Percentiles rank a stretch among this genome's conserved stretches.
These are phyloP conservation scores for Melampsora larici-populina DNA, from an alignment of 1,284 basidiomycete species.

Conservation along the genomic window DNA sequence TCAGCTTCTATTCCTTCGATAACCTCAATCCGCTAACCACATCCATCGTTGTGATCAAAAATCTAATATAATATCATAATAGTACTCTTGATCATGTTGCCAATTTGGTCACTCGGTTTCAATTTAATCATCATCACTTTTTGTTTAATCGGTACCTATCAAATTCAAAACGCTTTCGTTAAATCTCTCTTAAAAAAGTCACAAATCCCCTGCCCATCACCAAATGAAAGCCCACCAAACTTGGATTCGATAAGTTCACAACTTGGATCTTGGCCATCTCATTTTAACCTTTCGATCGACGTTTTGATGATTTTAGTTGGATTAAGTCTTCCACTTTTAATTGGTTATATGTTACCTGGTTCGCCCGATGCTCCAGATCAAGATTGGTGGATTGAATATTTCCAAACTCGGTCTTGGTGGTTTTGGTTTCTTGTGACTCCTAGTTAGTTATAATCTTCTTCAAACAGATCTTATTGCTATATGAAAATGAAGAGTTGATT, in stretches of 20 bases:
- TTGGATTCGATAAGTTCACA: not conserved
- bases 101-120: constrained; percentile 33
- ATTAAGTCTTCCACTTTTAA: constrained; percentile 2
- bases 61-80: not conserved
- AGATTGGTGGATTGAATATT: constrained; percentile 33
- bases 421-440: constrained; percentile 34
- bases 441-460: constrained; percentile 9
- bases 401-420: constrained; percentile 28
- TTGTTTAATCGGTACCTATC: constrained; percentile 5
- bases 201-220: not conserved
- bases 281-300: constrained; percentile 8
- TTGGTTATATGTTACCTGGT: constrained; percentile 31
- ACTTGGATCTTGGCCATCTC: not conserved
- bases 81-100: constrained; percentile 27
- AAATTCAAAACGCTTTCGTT: constrained; percentile 4
- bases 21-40: not conserved
- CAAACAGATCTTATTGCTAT: no score
- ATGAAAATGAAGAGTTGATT: no score
- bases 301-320: not conserved
- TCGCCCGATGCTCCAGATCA: constrained; percentile 21
- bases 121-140: constrained; percentile 26
- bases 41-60: not conserved
- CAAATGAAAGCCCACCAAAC: not conserved
- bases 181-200: constrained; percentile 8
- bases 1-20: not conserved